phyloP scores from a whole-genome alignment of 257 asterid species.

The Fraxinus excelsior region DNA sequence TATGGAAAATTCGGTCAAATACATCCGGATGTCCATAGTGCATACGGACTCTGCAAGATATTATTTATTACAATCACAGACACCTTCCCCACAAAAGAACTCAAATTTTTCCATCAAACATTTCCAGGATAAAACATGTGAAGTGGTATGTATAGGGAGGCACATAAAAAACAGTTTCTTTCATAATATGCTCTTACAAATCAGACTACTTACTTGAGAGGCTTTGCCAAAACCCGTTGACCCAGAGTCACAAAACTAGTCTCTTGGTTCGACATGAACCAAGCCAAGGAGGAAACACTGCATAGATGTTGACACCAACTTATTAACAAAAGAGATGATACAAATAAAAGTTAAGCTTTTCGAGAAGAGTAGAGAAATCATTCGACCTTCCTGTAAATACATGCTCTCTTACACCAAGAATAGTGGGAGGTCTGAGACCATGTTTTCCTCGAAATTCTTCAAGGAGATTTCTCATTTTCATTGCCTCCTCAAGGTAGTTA shows the following conservation, averaged over 20 bases:
- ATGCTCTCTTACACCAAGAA: conserved; percentile 97
- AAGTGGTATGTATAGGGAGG: conserved; percentile 11
- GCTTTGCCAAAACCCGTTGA: conserved; percentile 94
- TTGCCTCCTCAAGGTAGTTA: conserved; percentile 99
- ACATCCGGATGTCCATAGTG: conserved; percentile 99
- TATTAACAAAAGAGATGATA: conserved; percentile 14
- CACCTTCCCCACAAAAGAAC: conserved; percentile 5
- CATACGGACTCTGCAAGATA: conserved; percentile 88
- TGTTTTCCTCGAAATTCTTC: conserved; percentile 89
- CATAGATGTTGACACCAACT: conserved; percentile 28
- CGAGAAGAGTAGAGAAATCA: not conserved
- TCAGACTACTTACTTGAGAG: conserved; percentile 73
- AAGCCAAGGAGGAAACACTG: conserved; percentile 99
- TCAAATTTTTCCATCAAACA: conserved; percentile 11
- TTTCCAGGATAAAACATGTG: conserved; percentile 7
- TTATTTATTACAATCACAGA: conserved; percentile 9
- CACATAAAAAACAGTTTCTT: not conserved
- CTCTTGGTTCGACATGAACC: conserved; percentile 99
- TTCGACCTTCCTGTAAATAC: conserved; percentile 96
- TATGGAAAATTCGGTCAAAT: conserved; percentile 89
- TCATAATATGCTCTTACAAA: conserved; percentile 18
- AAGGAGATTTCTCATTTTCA: conserved; percentile 95
- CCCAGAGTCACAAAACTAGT: conserved; percentile 99
- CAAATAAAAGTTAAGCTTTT: conserved; percentile 10
- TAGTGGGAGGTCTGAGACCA: conserved; percentile 96